A percentile compares a stretch with the other conserved stretches of the same genome.
phyloP scores from a whole-genome alignment of 768 basidiomycete genomes.

The Trametopsis cervina region DNA sequence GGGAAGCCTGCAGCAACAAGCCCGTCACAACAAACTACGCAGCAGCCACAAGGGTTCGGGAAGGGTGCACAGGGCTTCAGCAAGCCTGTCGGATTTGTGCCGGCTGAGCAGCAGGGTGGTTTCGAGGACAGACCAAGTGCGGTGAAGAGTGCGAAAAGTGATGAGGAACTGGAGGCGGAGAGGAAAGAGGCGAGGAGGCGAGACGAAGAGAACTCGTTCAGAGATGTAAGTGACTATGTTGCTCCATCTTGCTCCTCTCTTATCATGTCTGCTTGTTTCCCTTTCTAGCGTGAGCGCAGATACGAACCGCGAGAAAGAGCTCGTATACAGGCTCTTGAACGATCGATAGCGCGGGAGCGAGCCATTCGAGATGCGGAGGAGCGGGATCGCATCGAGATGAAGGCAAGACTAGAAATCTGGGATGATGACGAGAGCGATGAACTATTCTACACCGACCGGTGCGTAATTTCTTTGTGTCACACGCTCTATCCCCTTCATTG shows the following conservation, averaged over 20 bases:
- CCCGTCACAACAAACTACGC: constrained; percentile 19
- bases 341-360: constrained; percentile 66
- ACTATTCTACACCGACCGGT: constrained; percentile 89
- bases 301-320: constrained; percentile 86
- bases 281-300: constrained; percentile 76
- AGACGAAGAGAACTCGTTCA: constrained; percentile 80
- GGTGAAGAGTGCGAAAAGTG: constrained; percentile 52
- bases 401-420: constrained; percentile 78
- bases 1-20: constrained; percentile 46
- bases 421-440: constrained; percentile 94
- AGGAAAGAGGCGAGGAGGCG: constrained; percentile 66
- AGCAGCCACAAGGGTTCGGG: constrained; percentile 46
- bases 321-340: constrained; percentile 71
- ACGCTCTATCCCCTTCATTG: background rate
- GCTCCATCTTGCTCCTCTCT: background rate
- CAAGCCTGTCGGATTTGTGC: constrained; percentile 82
- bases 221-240: constrained; percentile 56
- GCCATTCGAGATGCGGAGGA: constrained; percentile 72
- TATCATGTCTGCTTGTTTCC: background rate
- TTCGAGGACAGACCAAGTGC: constrained; percentile 25
- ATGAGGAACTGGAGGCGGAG: constrained; percentile 84
- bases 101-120: constrained; percentile 43
- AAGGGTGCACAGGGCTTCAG: constrained; percentile 70
- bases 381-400: constrained; percentile 73
- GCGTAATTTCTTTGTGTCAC: constrained; percentile 18